Percentiles rank a stretch among this genome's conserved stretches.
Evolutionary conservation across 2,329 filamentous ascomycete genomes (phyloP).

Genomic region (Nannizziopsis arthrosporioides): DNA sequence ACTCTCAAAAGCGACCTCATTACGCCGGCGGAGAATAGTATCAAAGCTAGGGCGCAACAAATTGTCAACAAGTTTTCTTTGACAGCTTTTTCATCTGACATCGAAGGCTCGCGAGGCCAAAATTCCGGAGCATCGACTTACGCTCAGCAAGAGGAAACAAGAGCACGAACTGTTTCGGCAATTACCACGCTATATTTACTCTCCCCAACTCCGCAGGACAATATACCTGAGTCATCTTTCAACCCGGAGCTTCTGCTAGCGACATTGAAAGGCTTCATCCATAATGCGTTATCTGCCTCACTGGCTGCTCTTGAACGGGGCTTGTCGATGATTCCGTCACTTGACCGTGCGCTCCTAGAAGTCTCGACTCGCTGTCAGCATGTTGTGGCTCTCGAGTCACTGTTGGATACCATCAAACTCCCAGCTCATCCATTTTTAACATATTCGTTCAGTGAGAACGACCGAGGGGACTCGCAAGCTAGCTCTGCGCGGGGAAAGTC

Average conservation of each 20-base stretch:
- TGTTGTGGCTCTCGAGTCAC: constrained; percentile 70
- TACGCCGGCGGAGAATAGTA: constrained; percentile 57
- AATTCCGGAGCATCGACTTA: constrained; percentile 38
- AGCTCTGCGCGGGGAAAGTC: constrained; percentile 15
- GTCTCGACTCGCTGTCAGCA: constrained; percentile 79
- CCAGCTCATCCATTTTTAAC: constrained; percentile 56
- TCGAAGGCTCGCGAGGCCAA: constrained; percentile 14
- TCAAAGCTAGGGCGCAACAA: constrained; percentile 64
- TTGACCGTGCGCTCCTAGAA: constrained; percentile 73
- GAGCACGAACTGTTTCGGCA: constrained; percentile 60
- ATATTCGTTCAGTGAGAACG: constrained; percentile 18
- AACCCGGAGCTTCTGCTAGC: constrained; percentile 61
- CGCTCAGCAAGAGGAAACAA: constrained; percentile 59
- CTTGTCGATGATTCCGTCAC: constrained; percentile 63
- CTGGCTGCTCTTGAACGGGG: constrained; percentile 62
- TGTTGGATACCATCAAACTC: constrained; percentile 57
- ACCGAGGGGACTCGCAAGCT: constrained; percentile 10
- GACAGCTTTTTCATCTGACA: constrained; percentile 38
- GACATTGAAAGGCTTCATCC: constrained; percentile 69
- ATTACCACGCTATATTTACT: constrained; percentile 68
- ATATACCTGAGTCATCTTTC: constrained; percentile 38
- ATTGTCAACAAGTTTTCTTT: constrained; percentile 75
- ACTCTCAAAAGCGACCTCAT: constrained; percentile 59
- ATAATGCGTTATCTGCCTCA: constrained; percentile 67
- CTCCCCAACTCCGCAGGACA: constrained; percentile 51